A percentile compares a stretch with the other conserved stretches of the same genome.
Evolutionary conservation across 768 basidiomycete species (phyloP).

Genomic region (Gloeostereum incarnatum): DNA sequence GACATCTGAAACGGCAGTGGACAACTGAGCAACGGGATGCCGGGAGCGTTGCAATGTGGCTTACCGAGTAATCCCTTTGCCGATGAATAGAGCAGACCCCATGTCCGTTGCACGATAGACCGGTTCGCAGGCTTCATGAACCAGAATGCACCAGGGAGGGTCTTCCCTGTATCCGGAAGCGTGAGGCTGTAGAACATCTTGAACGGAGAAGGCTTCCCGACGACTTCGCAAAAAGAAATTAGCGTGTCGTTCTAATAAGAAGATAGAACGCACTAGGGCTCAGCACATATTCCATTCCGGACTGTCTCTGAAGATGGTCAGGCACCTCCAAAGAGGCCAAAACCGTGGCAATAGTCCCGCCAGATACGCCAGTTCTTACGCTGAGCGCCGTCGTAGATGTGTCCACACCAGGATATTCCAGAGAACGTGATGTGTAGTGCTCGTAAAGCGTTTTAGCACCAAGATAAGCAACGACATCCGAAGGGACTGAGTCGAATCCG

Average conservation of each 20-base stretch:
- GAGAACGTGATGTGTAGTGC: conserved; percentile 11
- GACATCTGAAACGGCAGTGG: neutral
- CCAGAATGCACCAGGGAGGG: conserved; percentile 24
- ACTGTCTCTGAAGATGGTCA: conserved; percentile 23
- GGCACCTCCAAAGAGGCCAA: conserved; percentile 26
- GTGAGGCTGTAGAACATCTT: conserved; percentile 26
- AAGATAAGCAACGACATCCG: conserved; percentile 61
- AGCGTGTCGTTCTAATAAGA: neutral
- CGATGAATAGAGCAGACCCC: conserved; percentile 30
- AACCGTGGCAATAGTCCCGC: conserved; percentile 51
- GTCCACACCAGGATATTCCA: conserved; percentile 28
- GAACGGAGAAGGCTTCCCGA: conserved; percentile 16
- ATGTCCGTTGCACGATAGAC: conserved; percentile 36
- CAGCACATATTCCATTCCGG: conserved; percentile 22
- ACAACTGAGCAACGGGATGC: neutral
- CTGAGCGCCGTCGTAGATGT: conserved; percentile 47
- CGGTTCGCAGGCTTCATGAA: conserved; percentile 32
- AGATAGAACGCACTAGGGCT: conserved; percentile 27
- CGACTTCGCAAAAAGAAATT: conserved; percentile 6
- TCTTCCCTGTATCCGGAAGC: conserved; percentile 23
- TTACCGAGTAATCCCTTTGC: conserved; percentile 9
- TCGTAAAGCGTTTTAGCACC: conserved; percentile 61
- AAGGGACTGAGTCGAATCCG: conserved; percentile 72
- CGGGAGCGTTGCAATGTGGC: neutral
- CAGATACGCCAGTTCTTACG: conserved; percentile 42